phyloP scores from a whole-genome alignment of 208 protist species.

The Trypanosoma congolense region DNA sequence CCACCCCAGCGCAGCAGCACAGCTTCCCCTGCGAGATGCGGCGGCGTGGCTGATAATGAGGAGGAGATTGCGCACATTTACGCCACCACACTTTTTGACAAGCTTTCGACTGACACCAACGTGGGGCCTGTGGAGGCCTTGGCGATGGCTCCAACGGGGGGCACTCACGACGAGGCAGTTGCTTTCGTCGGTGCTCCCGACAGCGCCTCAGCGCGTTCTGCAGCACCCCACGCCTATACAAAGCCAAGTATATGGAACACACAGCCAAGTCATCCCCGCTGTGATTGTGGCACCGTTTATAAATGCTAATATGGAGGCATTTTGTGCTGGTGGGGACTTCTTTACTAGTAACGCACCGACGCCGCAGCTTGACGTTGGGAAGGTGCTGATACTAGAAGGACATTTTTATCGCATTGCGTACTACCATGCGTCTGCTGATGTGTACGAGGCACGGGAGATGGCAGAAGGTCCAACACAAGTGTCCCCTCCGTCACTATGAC shows the following conservation, averaged over 20 bases:
- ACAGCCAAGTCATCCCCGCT: slow-evolving; percentile 34
- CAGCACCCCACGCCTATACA: slow-evolving; percentile 47
- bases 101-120: too few relatives aligned
- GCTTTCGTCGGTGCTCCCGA: slow-evolving; percentile 33
- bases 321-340: slow-evolving; percentile 16
- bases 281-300: slow-evolving; percentile 34
- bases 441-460: slow-evolving; percentile 57
- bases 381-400: slow-evolving; percentile 29
- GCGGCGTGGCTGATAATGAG: neutral
- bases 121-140: too few relatives aligned
- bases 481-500: neutral
- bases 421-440: slow-evolving; percentile 65
- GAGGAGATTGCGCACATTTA: neutral
- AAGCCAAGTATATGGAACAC: slow-evolving; percentile 47
- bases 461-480: neutral
- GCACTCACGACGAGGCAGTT: slow-evolving; percentile 73
- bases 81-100: too few relatives aligned
- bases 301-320: slow-evolving; percentile 38
- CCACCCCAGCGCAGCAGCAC: slow-evolving; percentile 23
- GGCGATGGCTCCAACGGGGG: slow-evolving; percentile 13
- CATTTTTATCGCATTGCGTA: slow-evolving; percentile 35
- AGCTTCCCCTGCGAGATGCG: slow-evolving; percentile 12
- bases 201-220: slow-evolving; percentile 29
- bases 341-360: slow-evolving; percentile 7
- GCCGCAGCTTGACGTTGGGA: slow-evolving; percentile 43